phyloP scores from a whole-genome alignment of 768 basidiomycete genomes.

The Psilocybe tampanensis region DNA sequence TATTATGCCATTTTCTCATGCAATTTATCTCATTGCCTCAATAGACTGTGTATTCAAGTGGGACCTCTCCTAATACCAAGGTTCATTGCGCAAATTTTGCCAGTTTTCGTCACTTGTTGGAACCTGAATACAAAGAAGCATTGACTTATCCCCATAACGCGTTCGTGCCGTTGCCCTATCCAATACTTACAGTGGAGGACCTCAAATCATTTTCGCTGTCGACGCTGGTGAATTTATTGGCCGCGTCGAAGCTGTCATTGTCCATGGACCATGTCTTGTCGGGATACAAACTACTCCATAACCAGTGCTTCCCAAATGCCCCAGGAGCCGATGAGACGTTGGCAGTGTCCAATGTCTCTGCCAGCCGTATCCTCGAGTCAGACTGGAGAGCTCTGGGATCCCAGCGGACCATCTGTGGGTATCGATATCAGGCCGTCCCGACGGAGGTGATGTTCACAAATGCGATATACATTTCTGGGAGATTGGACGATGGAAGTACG shows the following conservation, averaged over 20 bases:
- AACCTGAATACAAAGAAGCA: constrained; percentile 18
- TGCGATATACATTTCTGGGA: constrained; percentile 39
- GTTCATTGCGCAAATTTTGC: constrained; percentile 41
- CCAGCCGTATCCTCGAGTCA: constrained; percentile 39
- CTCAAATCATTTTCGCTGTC: constrained; percentile 30
- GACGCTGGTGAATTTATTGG: constrained; percentile 26
- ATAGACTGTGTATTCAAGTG: constrained; percentile 37
- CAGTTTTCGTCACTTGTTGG: constrained; percentile 35
- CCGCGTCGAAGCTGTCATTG: constrained; percentile 20
- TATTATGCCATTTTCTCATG: background rate
- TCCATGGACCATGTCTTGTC: constrained; percentile 31
- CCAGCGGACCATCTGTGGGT: constrained; percentile 37
- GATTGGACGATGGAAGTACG: constrained; percentile 39
- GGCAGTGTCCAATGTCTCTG: constrained; percentile 41
- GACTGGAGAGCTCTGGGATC: constrained; percentile 40
- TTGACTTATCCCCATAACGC: constrained; percentile 39
- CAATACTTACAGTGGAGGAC: constrained; percentile 35
- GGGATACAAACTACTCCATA: constrained; percentile 28
- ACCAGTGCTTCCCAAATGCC: constrained; percentile 33
- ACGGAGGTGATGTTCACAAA: constrained; percentile 37
- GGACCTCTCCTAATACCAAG: constrained; percentile 27
- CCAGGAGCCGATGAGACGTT: constrained; percentile 38
- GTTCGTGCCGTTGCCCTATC: constrained; percentile 42
- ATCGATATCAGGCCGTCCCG: constrained; percentile 39
- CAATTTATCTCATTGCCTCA: background rate